Evolutionary conservation across 83 land plant genomes (phyloP).

Genomic region (Picea abies): DNA sequence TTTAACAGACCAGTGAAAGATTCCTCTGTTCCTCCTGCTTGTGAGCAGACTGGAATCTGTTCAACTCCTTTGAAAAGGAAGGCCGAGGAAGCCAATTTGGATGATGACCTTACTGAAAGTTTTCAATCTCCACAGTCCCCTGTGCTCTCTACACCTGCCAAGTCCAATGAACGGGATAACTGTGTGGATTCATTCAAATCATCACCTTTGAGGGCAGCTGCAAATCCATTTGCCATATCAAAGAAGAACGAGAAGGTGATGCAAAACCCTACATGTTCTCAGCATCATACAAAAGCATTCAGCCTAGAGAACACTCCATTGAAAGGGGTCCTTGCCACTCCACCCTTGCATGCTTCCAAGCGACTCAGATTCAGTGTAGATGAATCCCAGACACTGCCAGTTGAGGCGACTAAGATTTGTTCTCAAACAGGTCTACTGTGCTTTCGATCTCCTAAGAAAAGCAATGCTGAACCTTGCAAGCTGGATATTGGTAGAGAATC

Average conservation of each 20-base stretch:
- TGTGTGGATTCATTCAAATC: neutral
- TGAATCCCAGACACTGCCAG: neutral
- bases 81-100: neutral
- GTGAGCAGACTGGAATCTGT: neutral
- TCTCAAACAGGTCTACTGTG: neutral
- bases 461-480: neutral
- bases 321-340: constrained; percentile 1
- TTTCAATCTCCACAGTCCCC: constrained; percentile 5
- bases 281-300: neutral
- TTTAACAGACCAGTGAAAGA: neutral
- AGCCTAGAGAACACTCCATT: neutral
- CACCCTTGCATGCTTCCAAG: constrained; percentile 12
- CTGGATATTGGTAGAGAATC: too few species aligned
- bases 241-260: neutral
- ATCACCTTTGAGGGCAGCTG: neutral
- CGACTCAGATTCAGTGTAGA: neutral
- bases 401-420: neutral
- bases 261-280: neutral
- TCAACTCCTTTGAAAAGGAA: constrained; percentile 2
- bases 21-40: neutral
- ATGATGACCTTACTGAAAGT: neutral
- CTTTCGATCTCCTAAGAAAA: neutral
- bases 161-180: neutral
- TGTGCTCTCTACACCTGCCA: neutral
- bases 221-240: neutral